These are phyloP conservation scores for Kwoniella europaea DNA, from an alignment of 768 basidiomycete species.

Conservation along the genomic window DNA sequence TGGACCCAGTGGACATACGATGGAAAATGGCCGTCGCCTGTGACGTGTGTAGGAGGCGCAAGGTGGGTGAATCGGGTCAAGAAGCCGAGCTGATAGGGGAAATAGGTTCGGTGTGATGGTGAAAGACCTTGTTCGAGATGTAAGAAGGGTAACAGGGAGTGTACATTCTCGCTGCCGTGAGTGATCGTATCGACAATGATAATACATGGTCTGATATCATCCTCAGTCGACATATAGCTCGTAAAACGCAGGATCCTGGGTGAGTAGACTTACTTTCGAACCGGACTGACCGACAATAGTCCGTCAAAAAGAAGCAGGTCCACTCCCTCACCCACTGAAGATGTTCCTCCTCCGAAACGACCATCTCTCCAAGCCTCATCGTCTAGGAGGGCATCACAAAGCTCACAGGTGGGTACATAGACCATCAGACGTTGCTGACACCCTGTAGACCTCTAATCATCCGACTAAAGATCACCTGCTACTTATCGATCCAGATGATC, in stretches of 20 bases:
- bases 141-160: constrained; percentile 15
- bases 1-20: constrained; percentile 18
- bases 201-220: background rate
- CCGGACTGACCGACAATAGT: background rate
- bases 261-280: background rate
- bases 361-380: constrained; percentile 1
- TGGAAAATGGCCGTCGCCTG: constrained; percentile 25
- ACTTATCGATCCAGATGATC: constrained; percentile 21
- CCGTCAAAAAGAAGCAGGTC: constrained; percentile 14
- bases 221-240: constrained; percentile 9
- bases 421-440: background rate
- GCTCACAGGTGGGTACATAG: constrained; percentile 2
- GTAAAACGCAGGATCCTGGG: constrained; percentile 12
- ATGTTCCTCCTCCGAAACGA: constrained; percentile 2
- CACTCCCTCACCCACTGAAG: constrained; percentile 1
- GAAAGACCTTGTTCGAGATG: constrained; percentile 19
- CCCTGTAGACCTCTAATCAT: background rate
- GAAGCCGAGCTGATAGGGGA: background rate
- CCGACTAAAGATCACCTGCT: constrained; percentile 18
- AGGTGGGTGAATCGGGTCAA: constrained; percentile 5
- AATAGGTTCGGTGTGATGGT: constrained; percentile 20
- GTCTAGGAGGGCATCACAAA: background rate
- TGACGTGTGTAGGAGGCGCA: constrained; percentile 16
- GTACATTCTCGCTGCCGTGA: constrained; percentile 22
- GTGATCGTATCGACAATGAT: background rate